phyloP scores from a whole-genome alignment of 164 flowering plant species.

The Tetrastigma voinierianum region DNA sequence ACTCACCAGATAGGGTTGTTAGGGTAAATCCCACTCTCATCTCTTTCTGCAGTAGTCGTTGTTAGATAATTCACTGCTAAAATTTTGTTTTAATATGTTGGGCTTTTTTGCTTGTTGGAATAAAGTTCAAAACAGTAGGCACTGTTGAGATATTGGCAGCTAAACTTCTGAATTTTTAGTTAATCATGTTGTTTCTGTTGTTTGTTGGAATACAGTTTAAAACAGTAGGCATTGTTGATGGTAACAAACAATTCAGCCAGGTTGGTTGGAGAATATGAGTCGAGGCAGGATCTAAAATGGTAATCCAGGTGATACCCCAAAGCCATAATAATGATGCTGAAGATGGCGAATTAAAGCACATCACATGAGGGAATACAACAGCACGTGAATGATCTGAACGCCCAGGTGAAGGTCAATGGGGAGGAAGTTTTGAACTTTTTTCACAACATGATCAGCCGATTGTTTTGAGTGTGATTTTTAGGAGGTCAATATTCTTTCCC shows the following conservation, averaged over 20 bases:
- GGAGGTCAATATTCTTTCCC: conserved; percentile 4
- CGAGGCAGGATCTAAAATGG: conserved; percentile 42
- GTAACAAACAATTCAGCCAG: conserved; percentile 23
- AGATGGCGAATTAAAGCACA: conserved; percentile 39
- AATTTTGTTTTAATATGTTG: too few species aligned
- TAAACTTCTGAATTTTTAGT: background rate
- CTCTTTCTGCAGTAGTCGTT: too few species aligned
- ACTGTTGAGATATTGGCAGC: too few species aligned
- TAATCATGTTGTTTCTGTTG: background rate
- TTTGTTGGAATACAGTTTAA: conserved; percentile 31
- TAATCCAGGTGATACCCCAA: conserved; percentile 16
- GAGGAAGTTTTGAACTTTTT: conserved; percentile 78
- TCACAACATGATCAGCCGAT: conserved; percentile 54
- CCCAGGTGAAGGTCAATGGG: conserved; percentile 64
- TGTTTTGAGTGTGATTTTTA: background rate
- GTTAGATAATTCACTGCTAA: too few species aligned
- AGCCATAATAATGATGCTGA: conserved; percentile 24
- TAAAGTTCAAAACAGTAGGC: too few species aligned
- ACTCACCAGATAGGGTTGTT: conserved; percentile 33
- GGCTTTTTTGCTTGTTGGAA: too few species aligned
- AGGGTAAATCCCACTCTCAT: conserved; percentile 34
- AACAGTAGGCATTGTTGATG: conserved; percentile 23
- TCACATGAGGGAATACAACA: conserved; percentile 26
- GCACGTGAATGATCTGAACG: conserved; percentile 35
- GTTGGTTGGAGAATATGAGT: conserved; percentile 19